Percentiles rank a stretch among this genome's conserved stretches.
These are phyloP conservation scores for Cytospora chrysosperma DNA, from an alignment of 2,329 filamentous ascomycete species.

Conservation along the genomic window DNA sequence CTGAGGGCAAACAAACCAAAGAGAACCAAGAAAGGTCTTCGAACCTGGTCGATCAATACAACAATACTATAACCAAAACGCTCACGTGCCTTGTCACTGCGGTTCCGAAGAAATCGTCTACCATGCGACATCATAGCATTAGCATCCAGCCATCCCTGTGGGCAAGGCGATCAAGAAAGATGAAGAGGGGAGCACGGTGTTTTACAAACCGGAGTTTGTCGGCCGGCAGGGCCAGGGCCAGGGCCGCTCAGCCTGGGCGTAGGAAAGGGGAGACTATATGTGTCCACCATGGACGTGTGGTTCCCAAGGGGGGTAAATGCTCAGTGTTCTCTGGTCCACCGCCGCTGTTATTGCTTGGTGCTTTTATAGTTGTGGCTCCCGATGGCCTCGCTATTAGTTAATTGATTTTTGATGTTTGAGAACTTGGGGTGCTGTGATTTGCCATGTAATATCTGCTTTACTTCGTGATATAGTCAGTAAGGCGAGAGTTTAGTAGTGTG, in stretches of 20 bases:
- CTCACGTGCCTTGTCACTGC: background rate
- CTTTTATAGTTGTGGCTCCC: background rate
- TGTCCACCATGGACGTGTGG: background rate
- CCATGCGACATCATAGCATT: background rate
- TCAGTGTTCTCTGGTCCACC: background rate
- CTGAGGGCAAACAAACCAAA: constrained; percentile 1
- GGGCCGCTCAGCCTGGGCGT: background rate
- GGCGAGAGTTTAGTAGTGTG: too few species aligned
- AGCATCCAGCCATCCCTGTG: background rate
- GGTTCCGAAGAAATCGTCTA: background rate
- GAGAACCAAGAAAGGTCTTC: constrained; percentile 13
- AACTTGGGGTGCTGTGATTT: background rate
- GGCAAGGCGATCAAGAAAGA: background rate
- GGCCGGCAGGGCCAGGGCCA: background rate
- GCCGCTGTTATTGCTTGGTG: background rate
- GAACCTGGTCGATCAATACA: constrained; percentile 21
- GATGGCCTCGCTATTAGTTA: constrained; percentile 12
- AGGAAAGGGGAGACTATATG: background rate
- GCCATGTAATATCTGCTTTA: background rate
- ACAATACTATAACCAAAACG: constrained; percentile 9
- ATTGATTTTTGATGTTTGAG: constrained; percentile 1
- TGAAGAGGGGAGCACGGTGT: background rate
- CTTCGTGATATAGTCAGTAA: background rate
- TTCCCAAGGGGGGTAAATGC: background rate
- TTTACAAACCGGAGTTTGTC: background rate